These are phyloP conservation scores for Dioscorea cayenensis DNA, from an alignment of 116 monocot species.

Conservation along the genomic window DNA sequence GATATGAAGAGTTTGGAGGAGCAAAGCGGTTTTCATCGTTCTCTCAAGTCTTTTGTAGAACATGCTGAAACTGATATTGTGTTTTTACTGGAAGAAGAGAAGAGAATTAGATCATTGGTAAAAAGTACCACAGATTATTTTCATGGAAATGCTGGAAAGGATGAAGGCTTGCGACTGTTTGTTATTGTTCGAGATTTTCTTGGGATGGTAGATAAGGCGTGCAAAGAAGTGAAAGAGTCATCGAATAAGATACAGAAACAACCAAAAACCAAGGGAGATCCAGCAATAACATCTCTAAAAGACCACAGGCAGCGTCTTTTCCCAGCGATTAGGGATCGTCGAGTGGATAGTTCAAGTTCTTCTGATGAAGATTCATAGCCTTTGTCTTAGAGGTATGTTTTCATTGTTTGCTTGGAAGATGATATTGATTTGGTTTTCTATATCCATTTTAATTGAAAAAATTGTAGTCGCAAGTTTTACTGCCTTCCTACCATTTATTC, in stretches of 20 bases:
- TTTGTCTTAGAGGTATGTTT: constrained; percentile 14
- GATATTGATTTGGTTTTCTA: no score
- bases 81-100: constrained; percentile 51
- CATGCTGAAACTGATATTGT: constrained; percentile 49
- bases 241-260: constrained; percentile 14
- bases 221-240: constrained; percentile 51
- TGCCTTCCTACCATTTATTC: no score
- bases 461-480: no score
- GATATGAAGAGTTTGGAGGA: constrained; percentile 50
- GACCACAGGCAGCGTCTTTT: constrained; percentile 42
- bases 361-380: constrained; percentile 40
- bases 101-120: constrained; percentile 52
- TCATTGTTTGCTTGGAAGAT: background rate
- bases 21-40: constrained; percentile 51
- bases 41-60: constrained; percentile 53
- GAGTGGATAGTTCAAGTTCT: constrained; percentile 44
- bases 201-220: constrained; percentile 51
- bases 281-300: background rate
- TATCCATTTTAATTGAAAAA: no score
- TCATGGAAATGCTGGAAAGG: constrained; percentile 67
- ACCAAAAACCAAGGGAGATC: constrained; percentile 16
- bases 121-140: constrained; percentile 70
- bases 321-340: constrained; percentile 49
- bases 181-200: constrained; percentile 72
- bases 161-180: constrained; percentile 75